Evolutionary conservation across 225 moss, liverwort and hornwort species (phyloP).

Genomic region (Polytrichum formosum): DNA sequence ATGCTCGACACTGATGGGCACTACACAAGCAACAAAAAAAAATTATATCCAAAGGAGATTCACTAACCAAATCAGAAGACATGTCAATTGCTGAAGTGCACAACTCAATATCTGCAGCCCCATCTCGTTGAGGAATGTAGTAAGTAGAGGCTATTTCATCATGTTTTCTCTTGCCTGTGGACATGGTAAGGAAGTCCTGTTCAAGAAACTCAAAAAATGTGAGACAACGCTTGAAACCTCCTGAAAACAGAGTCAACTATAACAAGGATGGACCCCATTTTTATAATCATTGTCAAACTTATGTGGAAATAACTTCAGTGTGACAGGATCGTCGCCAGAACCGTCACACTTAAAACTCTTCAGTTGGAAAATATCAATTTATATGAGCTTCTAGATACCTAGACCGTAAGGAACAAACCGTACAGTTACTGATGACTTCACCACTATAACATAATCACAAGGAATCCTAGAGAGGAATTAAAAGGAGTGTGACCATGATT

Average conservation of each 20-base stretch:
- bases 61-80: slow-evolving; percentile 38
- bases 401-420: too few relatives aligned
- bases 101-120: slow-evolving; percentile 56
- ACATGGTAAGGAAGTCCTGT: slow-evolving; percentile 90
- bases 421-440: too few relatives aligned
- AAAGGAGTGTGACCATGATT: too few relatives aligned
- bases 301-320: too few relatives aligned
- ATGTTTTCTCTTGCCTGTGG: slow-evolving; percentile 85
- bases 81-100: slow-evolving; percentile 34
- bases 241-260: neutral
- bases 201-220: slow-evolving; percentile 1
- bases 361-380: too few relatives aligned
- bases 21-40: neutral
- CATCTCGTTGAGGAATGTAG: slow-evolving; percentile 76
- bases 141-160: slow-evolving; percentile 66
- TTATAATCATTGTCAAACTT: too few relatives aligned
- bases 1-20: neutral
- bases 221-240: neutral
- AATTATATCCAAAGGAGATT: neutral
- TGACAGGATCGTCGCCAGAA: too few relatives aligned
- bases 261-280: too few relatives aligned
- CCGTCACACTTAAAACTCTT: too few relatives aligned
- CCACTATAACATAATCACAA: too few relatives aligned
- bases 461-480: too few relatives aligned
- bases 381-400: too few relatives aligned